phyloP scores from a whole-genome alignment of 495 filamentous ascomycete genomes.

The Recurvomyces mirabilis region DNA sequence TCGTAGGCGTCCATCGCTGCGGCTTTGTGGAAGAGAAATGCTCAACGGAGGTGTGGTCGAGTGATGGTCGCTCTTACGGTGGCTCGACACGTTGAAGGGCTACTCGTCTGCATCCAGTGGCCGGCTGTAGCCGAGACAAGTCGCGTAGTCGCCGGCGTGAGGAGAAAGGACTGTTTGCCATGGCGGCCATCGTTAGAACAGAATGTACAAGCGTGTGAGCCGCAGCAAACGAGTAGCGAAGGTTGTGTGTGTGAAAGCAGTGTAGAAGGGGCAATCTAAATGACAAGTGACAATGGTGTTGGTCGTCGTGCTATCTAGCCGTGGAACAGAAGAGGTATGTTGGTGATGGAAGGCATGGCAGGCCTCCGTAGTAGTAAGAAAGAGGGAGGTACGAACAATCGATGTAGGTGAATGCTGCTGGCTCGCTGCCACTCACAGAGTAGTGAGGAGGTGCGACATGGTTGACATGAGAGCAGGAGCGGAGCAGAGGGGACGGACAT shows the following conservation, averaged over 20 bases:
- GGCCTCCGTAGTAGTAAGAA: constrained; percentile 4
- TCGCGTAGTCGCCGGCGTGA: neutral
- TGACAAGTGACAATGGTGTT: too few relatives aligned
- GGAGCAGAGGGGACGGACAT: too few relatives aligned
- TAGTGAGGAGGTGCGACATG: too few relatives aligned
- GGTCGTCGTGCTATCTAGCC: neutral
- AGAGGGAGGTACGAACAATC: constrained; percentile 15
- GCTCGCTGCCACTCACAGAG: too few relatives aligned
- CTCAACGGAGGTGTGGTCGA: neutral
- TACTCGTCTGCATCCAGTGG: too few relatives aligned
- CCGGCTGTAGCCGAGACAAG: too few relatives aligned
- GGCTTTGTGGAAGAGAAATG: neutral
- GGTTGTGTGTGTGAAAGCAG: neutral
- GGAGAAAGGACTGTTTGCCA: constrained; percentile 17
- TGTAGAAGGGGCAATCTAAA: neutral
- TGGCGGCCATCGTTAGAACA: constrained; percentile 17
- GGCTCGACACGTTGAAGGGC: constrained; percentile 4
- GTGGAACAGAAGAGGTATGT: neutral
- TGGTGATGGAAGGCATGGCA: constrained; percentile 10
- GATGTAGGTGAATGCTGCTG: too few relatives aligned
- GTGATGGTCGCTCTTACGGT: neutral
- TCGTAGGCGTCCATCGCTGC: constrained; percentile 6
- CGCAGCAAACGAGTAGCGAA: neutral
- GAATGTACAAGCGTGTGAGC: neutral
- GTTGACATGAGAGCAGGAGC: too few relatives aligned